phyloP scores from a whole-genome alignment of 352 stramenopile genomes.

The Thalassiosira hispida region DNA sequence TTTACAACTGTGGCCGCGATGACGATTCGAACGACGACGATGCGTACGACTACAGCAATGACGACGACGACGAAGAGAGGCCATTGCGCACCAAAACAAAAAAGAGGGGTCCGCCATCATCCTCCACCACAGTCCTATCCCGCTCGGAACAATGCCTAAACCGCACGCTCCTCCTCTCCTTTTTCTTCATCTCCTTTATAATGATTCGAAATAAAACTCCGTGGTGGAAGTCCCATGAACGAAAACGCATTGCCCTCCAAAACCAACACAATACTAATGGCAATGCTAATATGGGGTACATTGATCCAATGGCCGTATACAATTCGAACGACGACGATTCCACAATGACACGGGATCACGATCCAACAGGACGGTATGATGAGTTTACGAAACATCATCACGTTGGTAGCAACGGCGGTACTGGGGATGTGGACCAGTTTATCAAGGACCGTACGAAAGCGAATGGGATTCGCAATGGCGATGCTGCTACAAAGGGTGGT shows the following conservation, averaged over 20 bases:
- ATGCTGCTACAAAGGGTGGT: too few relatives aligned
- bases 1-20: slow-evolving; percentile 5
- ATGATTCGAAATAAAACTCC: slow-evolving; percentile 35
- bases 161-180: slow-evolving; percentile 17
- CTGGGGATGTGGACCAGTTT: too few relatives aligned
- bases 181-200: slow-evolving; percentile 17
- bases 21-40: slow-evolving; percentile 11
- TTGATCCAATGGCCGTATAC: slow-evolving; percentile 48
- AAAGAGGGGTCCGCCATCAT: background rate
- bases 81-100: slow-evolving; percentile 29
- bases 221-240: slow-evolving; percentile 36
- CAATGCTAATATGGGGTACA: background rate
- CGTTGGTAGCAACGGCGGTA: too few relatives aligned
- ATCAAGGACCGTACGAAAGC: too few relatives aligned
- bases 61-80: slow-evolving; percentile 42
- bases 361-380: slow-evolving; percentile 34
- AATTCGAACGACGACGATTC: slow-evolving; percentile 54
- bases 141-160: slow-evolving; percentile 39
- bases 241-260: slow-evolving; percentile 8
- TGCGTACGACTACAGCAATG: slow-evolving; percentile 12
- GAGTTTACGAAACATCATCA: too few relatives aligned
- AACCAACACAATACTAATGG: slow-evolving; percentile 30
- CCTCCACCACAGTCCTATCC: slow-evolving; percentile 5
- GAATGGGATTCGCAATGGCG: too few relatives aligned
- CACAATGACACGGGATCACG: slow-evolving; percentile 42